Percentiles rank a stretch among this genome's conserved stretches.
These are phyloP conservation scores for Botryotinia narcissicola DNA, from an alignment of 2,329 filamentous ascomycete genomes.

Conservation along the genomic window DNA sequence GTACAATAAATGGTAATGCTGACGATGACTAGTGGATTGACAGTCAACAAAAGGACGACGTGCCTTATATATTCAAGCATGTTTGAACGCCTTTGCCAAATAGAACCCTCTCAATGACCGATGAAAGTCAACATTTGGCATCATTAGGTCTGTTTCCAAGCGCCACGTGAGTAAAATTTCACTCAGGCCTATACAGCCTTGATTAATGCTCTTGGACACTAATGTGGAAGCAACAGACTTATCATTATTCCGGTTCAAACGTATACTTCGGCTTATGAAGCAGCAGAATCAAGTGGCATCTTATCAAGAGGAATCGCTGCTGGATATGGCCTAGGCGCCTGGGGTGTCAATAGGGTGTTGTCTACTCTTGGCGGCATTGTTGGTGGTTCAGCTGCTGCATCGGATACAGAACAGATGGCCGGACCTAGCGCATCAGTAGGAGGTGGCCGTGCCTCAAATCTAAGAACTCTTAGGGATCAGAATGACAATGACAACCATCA, in stretches of 20 bases:
- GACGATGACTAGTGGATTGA: constrained; percentile 62
- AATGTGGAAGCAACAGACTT: constrained; percentile 41
- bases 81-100: constrained; percentile 77
- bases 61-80: constrained; percentile 80
- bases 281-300: constrained; percentile 29
- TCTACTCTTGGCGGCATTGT: constrained; percentile 44
- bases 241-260: constrained; percentile 71
- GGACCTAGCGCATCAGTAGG: constrained; percentile 27
- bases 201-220: background rate
- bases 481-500: constrained; percentile 55
- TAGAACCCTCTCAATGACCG: constrained; percentile 67
- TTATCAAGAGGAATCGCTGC: constrained; percentile 43
- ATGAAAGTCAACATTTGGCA: constrained; percentile 67
- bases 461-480: constrained; percentile 54
- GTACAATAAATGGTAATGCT: background rate
- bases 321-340: constrained; percentile 41
- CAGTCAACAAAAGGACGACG: constrained; percentile 53
- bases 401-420: background rate
- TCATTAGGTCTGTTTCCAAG: constrained; percentile 74
- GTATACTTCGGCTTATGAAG: constrained; percentile 57
- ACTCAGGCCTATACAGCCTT: background rate
- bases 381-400: constrained; percentile 30
- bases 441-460: constrained; percentile 40
- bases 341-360: constrained; percentile 43
- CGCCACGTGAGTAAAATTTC: constrained; percentile 53